Evolutionary conservation across 305 asterid species (phyloP), one percentile per base, ranked within the genome.

Genomic region (Fraxinus angustifolia): DNA sequence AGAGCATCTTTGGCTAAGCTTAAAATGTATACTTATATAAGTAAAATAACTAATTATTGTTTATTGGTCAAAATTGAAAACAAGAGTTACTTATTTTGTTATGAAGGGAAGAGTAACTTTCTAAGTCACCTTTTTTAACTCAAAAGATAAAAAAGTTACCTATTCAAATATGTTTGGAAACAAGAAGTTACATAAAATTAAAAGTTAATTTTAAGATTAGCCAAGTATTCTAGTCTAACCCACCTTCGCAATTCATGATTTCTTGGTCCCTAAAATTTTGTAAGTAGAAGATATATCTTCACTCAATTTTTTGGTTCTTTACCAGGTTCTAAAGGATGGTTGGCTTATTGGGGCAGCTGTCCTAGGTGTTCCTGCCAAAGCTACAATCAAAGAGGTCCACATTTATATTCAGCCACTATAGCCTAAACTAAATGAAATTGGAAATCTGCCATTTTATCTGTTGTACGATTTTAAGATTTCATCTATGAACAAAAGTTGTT

Each of bases 341-440:
- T 87, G 81, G 87, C 88, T 79, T 82, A 82, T 95, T 68, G 99
- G 99, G 42, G 99, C 99, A 80, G 98, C 99, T 84, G 99, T 96
- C 75, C 95, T 96, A 76, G 99, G 97, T 45, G 98, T 96, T 84
- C 98, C 97, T 83, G 89, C 98, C 60, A 96, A 96, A 89, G 97
- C 99, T 73, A 96, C 99, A 40, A 92, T 96, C 88, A 96, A 96
- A 86, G 97, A 92, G 97, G 99, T 90, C 78, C 28, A 35, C 60
- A 23, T 75, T 78, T 72, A n/a, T 30, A 68, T 68, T 81, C 76
- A 26, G 31, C 36, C 45, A 62, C 45, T 30, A 2, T 70, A 34
- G 34, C 84, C 30, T 48, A 21, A 81, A 28, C 73, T 28, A 34
- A 42, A 42, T 19, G 35, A 26, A 76, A 40, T 26, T 76, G 74